Conservation (phyloP, 2,329 filamentous ascomycete genomes). For the Colletotrichum tamarilloi region DNA sequence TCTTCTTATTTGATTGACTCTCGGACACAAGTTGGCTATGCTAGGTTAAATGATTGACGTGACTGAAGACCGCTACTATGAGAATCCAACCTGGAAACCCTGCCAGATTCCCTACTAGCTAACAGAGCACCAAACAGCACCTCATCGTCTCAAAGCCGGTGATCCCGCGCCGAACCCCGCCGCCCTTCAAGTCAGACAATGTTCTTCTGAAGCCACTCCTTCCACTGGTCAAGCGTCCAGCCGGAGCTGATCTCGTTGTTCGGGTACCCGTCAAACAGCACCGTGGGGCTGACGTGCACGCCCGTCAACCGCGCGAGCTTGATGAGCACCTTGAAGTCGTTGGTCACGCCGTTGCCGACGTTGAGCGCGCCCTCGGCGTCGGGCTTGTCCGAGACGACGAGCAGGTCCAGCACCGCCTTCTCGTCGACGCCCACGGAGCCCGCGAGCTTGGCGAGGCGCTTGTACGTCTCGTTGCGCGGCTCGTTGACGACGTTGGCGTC, state of each 20-base stretch:
- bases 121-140: not conserved
- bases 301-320: slow-evolving; percentile 84
- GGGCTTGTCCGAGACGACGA: slow-evolving; percentile 77
- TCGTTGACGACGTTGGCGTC: slow-evolving; percentile 88
- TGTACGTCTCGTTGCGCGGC: slow-evolving; percentile 85
- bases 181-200: slow-evolving; percentile 48
- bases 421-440: slow-evolving; percentile 75
- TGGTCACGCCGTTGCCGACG: slow-evolving; percentile 82
- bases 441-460: slow-evolving; percentile 80
- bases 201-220: slow-evolving; percentile 78
- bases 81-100: not conserved
- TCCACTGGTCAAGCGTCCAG: slow-evolving; percentile 85
- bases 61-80: not conserved
- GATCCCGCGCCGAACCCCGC: not conserved
- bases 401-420: slow-evolving; percentile 73
- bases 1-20: not conserved
- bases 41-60: not conserved
- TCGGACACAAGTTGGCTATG: not conserved
- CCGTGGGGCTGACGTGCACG: slow-evolving; percentile 91
- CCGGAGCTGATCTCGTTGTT: slow-evolving; percentile 81
- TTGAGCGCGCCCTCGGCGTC: slow-evolving; percentile 78
- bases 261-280: slow-evolving; percentile 87
- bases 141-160: slow-evolving; percentile 5
- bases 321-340: slow-evolving; percentile 85
- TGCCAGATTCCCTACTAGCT: not conserved